Percentiles rank a stretch among this genome's conserved stretches.
Conservation (phyloP, 495 filamentous ascomycete genomes). For the Aspergillus ellipticus region DNA sequence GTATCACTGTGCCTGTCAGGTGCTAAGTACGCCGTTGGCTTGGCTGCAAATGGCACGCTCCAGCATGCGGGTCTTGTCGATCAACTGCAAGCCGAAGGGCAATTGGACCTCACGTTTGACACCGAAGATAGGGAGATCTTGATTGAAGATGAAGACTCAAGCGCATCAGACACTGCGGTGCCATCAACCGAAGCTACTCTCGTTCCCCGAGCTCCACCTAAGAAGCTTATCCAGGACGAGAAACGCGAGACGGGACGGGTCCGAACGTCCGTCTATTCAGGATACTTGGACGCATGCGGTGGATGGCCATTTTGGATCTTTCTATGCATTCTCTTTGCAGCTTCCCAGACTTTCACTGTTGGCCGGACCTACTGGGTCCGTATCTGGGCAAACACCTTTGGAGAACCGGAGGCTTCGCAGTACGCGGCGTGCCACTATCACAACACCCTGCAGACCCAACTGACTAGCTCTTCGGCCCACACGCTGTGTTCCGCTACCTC, state of each 20-base stretch:
- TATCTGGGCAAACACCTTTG: conserved; percentile 54
- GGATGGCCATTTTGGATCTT: conserved; percentile 59
- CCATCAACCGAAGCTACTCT: neutral
- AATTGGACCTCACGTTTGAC: neutral
- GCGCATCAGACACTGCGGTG: neutral
- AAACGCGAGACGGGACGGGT: conserved; percentile 62
- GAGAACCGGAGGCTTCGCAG: neutral
- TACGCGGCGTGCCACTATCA: neutral
- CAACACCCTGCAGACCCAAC: neutral
- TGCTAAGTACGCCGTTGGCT: conserved; percentile 65
- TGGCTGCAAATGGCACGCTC: conserved; percentile 59
- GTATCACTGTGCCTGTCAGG: conserved; percentile 64
- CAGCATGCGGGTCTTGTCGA: conserved; percentile 28
- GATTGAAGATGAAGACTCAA: neutral
- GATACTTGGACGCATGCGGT: conserved; percentile 63
- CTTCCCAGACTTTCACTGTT: conserved; percentile 30
- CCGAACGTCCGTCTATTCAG: conserved; percentile 55
- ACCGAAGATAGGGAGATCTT: neutral
- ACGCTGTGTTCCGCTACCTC: neutral
- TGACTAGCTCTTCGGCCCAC: neutral
- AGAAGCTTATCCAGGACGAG: conserved; percentile 74
- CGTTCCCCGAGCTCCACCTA: conserved; percentile 37
- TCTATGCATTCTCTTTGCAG: conserved; percentile 45
- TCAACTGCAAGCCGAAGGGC: conserved; percentile 22
- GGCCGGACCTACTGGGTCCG: conserved; percentile 58